Evolutionary conservation across 164 flowering plant species (phyloP), one percentile per base, ranked within the genome.

Genomic region (Tetracentron sinense): DNA sequence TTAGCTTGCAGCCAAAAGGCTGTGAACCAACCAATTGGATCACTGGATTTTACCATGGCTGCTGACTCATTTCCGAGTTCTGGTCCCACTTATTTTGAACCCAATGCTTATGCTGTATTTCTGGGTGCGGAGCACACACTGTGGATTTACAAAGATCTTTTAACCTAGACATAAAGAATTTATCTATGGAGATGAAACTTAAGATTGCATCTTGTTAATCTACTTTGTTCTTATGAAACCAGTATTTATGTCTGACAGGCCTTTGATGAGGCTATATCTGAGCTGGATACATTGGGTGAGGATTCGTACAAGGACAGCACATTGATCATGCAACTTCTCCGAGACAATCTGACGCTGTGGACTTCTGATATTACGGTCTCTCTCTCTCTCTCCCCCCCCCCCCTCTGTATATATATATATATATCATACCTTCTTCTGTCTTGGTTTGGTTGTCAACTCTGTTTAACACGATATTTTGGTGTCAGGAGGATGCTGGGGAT

Each of bases 221-320:
- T n/a, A 30, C 58, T 28, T 7, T 47, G 46, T 46, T 52, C 15
- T 7, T 49, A 5, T 53, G 19, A 46, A 31, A 19, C 29, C 22
- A 27, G 7, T n/a, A 15, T 14, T 48, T 23, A 16, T 46, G 27
- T 56, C 44, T 69, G 19, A 17, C 78, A 86, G 92, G 92, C 92
- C 54, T 86, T 86, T 66, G 92, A 86, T 66, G 92, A 86, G 73
- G 92, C 92, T 42, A 86, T 86, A 58, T 73, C 92, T 44, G 92
- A 86, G 75, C 73, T 86, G 54, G 91, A 86, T 70, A 83, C 91
- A 22, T 64, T 86, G 73, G 91, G 91, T 12, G 92, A 86, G 80
- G 92, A 86, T 33, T 86, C 91, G 19, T 86, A 86, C 87, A 86
- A 86, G 80, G 88, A 86, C 70, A 79, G 83, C 63, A 82, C 86